A percentile compares a stretch with the other conserved stretches of the same genome.
Evolutionary conservation across 441 rosid species (phyloP).

Genomic region (Arabidopsis hybrid): DNA sequence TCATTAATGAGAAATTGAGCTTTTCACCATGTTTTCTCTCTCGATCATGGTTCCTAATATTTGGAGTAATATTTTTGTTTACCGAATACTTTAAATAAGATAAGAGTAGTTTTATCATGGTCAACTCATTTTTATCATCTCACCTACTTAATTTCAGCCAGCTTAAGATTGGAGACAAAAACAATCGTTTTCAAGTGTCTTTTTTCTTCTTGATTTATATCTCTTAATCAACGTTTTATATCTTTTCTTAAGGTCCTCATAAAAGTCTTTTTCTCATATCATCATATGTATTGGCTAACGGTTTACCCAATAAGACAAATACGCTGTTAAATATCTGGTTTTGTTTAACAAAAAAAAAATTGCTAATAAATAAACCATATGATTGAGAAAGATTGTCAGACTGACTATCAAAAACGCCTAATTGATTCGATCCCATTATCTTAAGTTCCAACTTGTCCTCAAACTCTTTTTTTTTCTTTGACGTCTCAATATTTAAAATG

Average conservation of each 20-base stretch:
- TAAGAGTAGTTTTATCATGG: too few species aligned
- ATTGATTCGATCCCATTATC: neutral
- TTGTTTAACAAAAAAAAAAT: neutral
- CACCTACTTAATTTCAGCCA: neutral
- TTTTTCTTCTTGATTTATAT: neutral
- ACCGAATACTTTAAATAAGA: too few species aligned
- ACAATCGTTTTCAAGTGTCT: constrained; percentile 1
- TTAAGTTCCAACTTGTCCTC: neutral
- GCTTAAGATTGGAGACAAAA: neutral
- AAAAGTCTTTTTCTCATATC: neutral
- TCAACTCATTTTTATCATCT: neutral
- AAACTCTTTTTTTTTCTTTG: neutral
- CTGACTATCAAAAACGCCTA: neutral
- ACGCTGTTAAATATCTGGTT: constrained; percentile 6
- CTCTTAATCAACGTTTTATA: neutral
- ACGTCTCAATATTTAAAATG: constrained; percentile 1
- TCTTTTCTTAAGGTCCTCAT: neutral
- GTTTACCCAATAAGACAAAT: constrained; percentile 18
- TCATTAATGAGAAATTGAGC: too few species aligned
- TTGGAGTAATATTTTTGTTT: too few species aligned
- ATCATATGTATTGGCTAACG: neutral
- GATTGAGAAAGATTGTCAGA: neutral
- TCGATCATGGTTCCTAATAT: too few species aligned
- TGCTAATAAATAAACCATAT: neutral
- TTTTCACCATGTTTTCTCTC: too few species aligned